Evolutionary conservation across 169 alveolate species (phyloP).

Genomic region (Hepatocystis sp.): DNA sequence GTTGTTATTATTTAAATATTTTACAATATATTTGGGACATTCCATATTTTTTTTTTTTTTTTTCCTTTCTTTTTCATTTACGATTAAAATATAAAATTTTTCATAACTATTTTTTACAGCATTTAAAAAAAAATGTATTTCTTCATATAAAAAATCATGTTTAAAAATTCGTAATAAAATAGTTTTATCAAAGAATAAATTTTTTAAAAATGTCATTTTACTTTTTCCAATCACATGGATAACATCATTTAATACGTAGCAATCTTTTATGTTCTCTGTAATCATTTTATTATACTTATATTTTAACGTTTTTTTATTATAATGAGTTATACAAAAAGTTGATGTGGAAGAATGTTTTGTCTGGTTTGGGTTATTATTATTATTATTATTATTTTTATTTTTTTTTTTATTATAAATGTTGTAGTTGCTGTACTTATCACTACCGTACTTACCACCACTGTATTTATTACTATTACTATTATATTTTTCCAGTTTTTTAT

Average conservation of each 20-base stretch:
- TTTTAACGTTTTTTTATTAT: constrained; percentile 16
- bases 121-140: constrained; percentile 36
- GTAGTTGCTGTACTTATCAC: not conserved
- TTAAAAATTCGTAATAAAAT: constrained; percentile 22
- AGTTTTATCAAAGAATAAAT: constrained; percentile 40
- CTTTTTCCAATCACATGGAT: constrained; percentile 50
- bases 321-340: constrained; percentile 29
- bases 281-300: constrained; percentile 59
- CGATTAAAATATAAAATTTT: constrained; percentile 33
- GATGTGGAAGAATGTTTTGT: no score
- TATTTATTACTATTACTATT: not conserved
- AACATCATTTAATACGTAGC: constrained; percentile 18
- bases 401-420: not conserved
- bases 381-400: no score
- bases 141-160: constrained; percentile 30
- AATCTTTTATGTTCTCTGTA: constrained; percentile 35
- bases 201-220: constrained; percentile 51
- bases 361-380: no score
- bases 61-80: constrained; percentile 42
- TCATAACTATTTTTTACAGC: constrained; percentile 37
- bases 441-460: no score
- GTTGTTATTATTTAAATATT: constrained; percentile 11
- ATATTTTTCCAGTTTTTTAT: not conserved
- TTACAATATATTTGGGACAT: constrained; percentile 29
- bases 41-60: constrained; percentile 5